phyloP scores from a whole-genome alignment of 1,284 basidiomycete species.

The Malassezia nana region DNA sequence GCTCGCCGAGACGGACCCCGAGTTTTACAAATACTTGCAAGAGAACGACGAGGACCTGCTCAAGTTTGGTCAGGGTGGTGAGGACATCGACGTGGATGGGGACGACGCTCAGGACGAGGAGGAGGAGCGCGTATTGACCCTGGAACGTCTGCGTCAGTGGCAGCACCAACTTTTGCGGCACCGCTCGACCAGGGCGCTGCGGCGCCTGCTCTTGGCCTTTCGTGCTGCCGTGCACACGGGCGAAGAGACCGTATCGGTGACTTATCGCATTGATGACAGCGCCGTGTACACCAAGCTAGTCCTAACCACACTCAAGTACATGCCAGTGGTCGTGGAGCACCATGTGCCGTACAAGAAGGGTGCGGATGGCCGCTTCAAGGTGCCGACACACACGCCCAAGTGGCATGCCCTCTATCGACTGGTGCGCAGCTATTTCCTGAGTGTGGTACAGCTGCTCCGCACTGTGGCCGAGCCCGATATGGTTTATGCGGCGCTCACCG shows the following conservation, averaged over 20 bases:
- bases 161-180: conserved; percentile 81
- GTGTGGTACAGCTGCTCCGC: conserved; percentile 35
- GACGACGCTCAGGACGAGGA: conserved; percentile 27
- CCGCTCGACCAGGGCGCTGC: conserved; percentile 71
- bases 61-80: conserved; percentile 55
- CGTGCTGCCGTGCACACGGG: conserved; percentile 37
- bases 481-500: conserved; percentile 54
- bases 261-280: conserved; percentile 36
- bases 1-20: conserved; percentile 87
- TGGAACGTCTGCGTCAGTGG: conserved; percentile 68
- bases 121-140: conserved; percentile 56
- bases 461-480: conserved; percentile 45
- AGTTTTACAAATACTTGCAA: conserved; percentile 95
- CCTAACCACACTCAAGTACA: conserved; percentile 75
- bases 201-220: conserved; percentile 61
- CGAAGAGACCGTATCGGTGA: conserved; percentile 23
- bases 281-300: conserved; percentile 75
- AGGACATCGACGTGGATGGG: conserved; percentile 47
- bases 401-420: conserved; percentile 68
- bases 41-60: conserved; percentile 86
- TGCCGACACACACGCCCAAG: conserved; percentile 50
- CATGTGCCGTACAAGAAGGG: conserved; percentile 72
- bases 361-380: conserved; percentile 46
- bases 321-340: conserved; percentile 75
- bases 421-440: conserved; percentile 58